Conservation (phyloP, 1,284 basidiomycete species). For the Tremellales sp. region DNA sequence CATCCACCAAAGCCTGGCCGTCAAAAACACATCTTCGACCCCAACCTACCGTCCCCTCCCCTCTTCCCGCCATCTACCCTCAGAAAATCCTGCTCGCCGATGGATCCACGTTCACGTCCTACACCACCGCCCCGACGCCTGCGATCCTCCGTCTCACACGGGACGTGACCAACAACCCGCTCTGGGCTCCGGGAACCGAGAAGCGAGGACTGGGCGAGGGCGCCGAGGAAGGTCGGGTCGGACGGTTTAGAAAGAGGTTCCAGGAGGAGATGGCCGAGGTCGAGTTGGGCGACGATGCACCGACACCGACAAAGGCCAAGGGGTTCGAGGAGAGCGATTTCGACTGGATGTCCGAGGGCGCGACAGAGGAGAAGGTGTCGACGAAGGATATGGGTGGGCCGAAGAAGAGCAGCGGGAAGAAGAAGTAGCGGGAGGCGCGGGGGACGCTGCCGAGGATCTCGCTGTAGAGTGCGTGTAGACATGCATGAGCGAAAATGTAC, state of each 20-base stretch:
- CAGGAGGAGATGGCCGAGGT: slow-evolving; percentile 49
- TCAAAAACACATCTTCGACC: slow-evolving; percentile 40
- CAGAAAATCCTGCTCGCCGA: slow-evolving; percentile 77
- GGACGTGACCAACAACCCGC: slow-evolving; percentile 77
- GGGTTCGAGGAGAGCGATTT: slow-evolving; percentile 38
- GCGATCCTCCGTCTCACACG: slow-evolving; percentile 65
- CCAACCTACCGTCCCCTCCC: slow-evolving; percentile 63
- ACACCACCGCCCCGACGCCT: slow-evolving; percentile 77
- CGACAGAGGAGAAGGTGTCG: slow-evolving; percentile 42
- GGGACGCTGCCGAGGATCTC: too few species aligned
- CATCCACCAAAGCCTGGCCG: slow-evolving; percentile 30
- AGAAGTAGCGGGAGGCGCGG: too few species aligned
- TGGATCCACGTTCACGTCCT: slow-evolving; percentile 79
- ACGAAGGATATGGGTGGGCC: slow-evolving; percentile 36
- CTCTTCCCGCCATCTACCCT: slow-evolving; percentile 75
- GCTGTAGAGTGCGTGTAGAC: too few species aligned
- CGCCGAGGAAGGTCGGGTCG: slow-evolving; percentile 67
- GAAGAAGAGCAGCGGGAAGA: slow-evolving; percentile 24
- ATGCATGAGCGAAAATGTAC: too few species aligned
- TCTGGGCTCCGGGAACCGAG: slow-evolving; percentile 59
- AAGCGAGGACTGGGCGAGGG: slow-evolving; percentile 57
- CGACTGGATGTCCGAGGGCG: slow-evolving; percentile 48
- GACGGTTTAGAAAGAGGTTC: slow-evolving; percentile 72
- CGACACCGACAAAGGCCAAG: slow-evolving; percentile 9
- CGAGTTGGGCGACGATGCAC: slow-evolving; percentile 3